phyloP scores from a whole-genome alignment of 2,329 filamentous ascomycete species.

The Fusarium buharicum region DNA sequence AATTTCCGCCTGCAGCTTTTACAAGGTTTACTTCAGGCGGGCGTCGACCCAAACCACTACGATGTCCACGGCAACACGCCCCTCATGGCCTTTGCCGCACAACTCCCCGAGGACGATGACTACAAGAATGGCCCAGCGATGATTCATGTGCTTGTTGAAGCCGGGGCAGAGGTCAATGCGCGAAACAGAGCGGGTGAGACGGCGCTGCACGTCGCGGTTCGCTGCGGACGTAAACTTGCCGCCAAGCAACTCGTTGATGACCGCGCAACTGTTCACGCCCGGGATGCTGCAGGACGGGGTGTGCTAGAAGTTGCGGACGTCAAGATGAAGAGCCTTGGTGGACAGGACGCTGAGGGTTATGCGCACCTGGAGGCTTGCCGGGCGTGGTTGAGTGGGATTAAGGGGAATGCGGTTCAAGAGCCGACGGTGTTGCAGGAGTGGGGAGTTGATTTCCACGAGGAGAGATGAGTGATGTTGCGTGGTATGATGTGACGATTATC shows the following conservation, averaged over 20 bases:
- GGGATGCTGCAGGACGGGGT: constrained; percentile 57
- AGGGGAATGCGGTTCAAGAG: constrained; percentile 50
- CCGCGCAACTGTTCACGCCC: constrained; percentile 60
- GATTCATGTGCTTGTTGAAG: constrained; percentile 55
- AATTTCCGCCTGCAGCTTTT: constrained; percentile 44
- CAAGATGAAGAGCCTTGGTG: constrained; percentile 49
- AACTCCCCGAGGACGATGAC: constrained; percentile 62
- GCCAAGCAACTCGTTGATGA: constrained; percentile 58
- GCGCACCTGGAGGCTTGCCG: constrained; percentile 59
- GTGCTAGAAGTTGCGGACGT: constrained; percentile 59
- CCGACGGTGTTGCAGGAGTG: constrained; percentile 57
- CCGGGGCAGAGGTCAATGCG: constrained; percentile 59
- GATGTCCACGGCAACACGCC: constrained; percentile 63
- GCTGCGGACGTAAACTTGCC: constrained; percentile 64
- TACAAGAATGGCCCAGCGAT: constrained; percentile 60
- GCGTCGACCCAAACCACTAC: constrained; percentile 64
- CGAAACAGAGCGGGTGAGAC: constrained; percentile 67
- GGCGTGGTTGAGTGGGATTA: constrained; percentile 56
- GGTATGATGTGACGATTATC: background rate
- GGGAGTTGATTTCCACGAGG: constrained; percentile 27
- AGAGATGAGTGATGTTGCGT: background rate
- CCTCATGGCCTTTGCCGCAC: constrained; percentile 64
- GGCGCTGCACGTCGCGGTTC: constrained; percentile 63
- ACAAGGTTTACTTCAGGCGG: constrained; percentile 48
- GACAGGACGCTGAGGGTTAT: constrained; percentile 50